Conservation (phyloP, 179 eudicot species). For the Vitellaria paradoxa region DNA sequence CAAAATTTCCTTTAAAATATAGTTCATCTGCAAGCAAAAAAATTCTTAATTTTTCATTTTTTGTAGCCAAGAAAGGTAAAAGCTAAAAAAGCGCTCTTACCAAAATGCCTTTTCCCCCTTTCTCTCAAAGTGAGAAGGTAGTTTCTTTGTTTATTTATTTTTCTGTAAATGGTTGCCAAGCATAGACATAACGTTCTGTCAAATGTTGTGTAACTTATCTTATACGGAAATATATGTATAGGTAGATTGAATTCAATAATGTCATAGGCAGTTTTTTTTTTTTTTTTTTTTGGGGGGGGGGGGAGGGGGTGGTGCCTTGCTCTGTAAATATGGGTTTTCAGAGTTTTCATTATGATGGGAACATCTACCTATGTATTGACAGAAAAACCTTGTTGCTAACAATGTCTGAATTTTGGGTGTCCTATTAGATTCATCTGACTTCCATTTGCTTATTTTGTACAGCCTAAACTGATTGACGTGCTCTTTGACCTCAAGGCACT, state of each 20-base stretch:
- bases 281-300: no score
- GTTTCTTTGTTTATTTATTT: no score
- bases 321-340: background rate
- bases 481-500: constrained; percentile 8
- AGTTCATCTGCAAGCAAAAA: no score
- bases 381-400: background rate
- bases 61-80: no score
- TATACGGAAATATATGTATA: background rate
- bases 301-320: background rate
- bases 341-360: background rate
- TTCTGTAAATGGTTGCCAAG: no score
- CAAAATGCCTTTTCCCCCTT: no score
- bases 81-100: no score
- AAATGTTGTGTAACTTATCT: background rate
- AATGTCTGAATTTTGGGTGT: background rate
- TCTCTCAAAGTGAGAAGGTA: no score
- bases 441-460: background rate
- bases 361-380: background rate
- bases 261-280: background rate
- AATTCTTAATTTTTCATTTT: no score
- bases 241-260: background rate
- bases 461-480: background rate
- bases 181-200: background rate
- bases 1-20: no score
- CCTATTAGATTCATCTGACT: background rate